Evolutionary conservation across 2,329 filamentous ascomycete species (phyloP).

Genomic region (Ophiostoma tasmaniense): DNA sequence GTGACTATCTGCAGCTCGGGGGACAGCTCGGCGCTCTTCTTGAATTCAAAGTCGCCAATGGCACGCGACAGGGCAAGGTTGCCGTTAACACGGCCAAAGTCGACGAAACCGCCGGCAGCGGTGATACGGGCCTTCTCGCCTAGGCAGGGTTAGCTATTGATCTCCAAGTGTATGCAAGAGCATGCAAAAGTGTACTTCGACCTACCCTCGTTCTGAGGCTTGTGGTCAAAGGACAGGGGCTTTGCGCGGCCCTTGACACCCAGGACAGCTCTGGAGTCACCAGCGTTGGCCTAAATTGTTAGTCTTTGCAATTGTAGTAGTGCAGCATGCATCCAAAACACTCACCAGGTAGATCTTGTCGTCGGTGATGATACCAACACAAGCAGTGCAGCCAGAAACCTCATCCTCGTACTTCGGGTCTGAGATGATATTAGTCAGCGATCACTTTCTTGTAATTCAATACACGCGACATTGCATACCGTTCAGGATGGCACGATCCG

Average conservation of each 20-base stretch:
- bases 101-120: conserved; percentile 92
- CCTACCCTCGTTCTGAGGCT: conserved; percentile 93
- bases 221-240: conserved; percentile 97
- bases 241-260: conserved; percentile 96
- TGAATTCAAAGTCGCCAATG: conserved; percentile 99
- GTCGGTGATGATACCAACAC: conserved; percentile 78
- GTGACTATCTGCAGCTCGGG: conserved; percentile 99
- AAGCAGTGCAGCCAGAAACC: conserved; percentile 94
- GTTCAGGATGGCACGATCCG: conserved; percentile 88
- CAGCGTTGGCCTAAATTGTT: conserved; percentile 77
- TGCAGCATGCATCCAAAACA: neutral
- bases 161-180: neutral
- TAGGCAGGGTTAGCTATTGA: conserved; percentile 32
- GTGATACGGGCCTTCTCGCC: conserved; percentile 94
- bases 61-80: conserved; percentile 94
- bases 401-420: conserved; percentile 97
- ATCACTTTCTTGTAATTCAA: neutral
- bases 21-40: conserved; percentile 93
- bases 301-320: neutral
- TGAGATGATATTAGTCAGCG: conserved; percentile 32
- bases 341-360: conserved; percentile 93
- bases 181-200: neutral
- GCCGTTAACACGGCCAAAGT: conserved; percentile 96
- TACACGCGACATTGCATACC: conserved; percentile 46
- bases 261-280: conserved; percentile 88